Evolutionary conservation across 78 protist species (phyloP).

Genomic region (Speleostelium caveatum): DNA sequence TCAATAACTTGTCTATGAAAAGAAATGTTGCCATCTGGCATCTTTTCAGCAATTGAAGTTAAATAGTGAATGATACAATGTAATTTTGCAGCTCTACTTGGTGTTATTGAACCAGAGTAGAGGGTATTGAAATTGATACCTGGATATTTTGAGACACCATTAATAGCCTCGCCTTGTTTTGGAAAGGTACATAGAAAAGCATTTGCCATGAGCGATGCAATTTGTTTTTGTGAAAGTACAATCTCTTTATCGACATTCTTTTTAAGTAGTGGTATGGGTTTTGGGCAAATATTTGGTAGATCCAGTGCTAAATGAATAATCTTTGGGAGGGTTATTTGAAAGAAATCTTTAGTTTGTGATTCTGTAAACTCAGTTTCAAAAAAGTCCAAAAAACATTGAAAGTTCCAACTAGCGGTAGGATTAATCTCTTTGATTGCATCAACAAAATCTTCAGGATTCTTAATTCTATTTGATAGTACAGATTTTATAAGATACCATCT

Average conservation of each 20-base stretch:
- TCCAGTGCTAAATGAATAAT: conserved; percentile 54
- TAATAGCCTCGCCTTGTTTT: conserved; percentile 42
- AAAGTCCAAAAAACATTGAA: conserved; percentile 58
- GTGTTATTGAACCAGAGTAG: conserved; percentile 26
- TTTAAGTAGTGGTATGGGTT: conserved; percentile 62
- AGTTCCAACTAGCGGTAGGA: conserved; percentile 31
- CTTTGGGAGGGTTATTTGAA: conserved; percentile 51
- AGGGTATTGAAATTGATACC: conserved; percentile 62
- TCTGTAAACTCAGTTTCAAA: conserved; percentile 59
- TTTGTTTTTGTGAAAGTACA: conserved; percentile 67
- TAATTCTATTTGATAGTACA: conserved; percentile 10
- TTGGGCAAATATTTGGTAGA: conserved; percentile 58
- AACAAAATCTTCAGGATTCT: conserved; percentile 31
- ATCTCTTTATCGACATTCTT: conserved; percentile 39
- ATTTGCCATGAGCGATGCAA: conserved; percentile 65
- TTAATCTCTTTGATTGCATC: conserved; percentile 47
- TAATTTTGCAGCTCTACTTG: conserved; percentile 49
- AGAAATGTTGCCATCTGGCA: conserved; percentile 52
- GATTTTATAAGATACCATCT: conserved; percentile 71
- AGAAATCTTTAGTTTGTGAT: conserved; percentile 44
- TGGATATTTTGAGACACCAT: conserved; percentile 26
- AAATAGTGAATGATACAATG: conserved; percentile 78
- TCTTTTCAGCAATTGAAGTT: conserved; percentile 4
- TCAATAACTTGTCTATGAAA: conserved; percentile 67
- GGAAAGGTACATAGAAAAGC: conserved; percentile 82